phyloP scores from a whole-genome alignment of 768 basidiomycete genomes.

The Zangia roseola region DNA sequence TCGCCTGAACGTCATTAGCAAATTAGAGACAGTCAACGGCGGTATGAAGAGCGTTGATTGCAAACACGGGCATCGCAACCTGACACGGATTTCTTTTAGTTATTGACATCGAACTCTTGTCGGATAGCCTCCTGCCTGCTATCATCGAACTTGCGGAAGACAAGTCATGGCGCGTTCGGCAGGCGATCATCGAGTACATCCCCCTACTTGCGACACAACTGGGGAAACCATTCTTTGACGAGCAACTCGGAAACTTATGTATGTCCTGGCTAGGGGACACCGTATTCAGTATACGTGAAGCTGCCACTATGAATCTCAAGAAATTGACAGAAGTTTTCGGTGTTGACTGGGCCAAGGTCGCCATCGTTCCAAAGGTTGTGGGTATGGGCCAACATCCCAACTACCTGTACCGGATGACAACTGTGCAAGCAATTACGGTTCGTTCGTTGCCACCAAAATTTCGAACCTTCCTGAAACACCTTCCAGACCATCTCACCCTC shows the following conservation, averaged over 20 bases:
- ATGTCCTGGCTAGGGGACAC: constrained; percentile 99
- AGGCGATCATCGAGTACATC: constrained; percentile 99
- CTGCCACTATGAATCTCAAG: constrained; percentile 96
- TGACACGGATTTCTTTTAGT: constrained; percentile 47
- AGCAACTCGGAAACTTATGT: constrained; percentile 93
- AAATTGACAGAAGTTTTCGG: constrained; percentile 98
- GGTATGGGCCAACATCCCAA: constrained; percentile 97
- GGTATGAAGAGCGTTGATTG: constrained; percentile 48
- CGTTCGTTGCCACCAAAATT: constrained; percentile 23
- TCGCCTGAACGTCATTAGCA: constrained; percentile 95
- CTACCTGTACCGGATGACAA: constrained; percentile 98
- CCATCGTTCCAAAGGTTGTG: constrained; percentile 96
- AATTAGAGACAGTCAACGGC: constrained; percentile 91
- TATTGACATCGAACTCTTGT: constrained; percentile 95
- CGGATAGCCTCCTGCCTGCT: constrained; percentile 93
- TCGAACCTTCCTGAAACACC: constrained; percentile 7
- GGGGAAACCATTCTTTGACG: constrained; percentile 96
- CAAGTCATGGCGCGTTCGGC: constrained; percentile 99
- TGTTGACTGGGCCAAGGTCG: constrained; percentile 91
- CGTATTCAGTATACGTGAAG: constrained; percentile 96
- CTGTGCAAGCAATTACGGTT: constrained; percentile 97
- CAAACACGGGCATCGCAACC: neutral
- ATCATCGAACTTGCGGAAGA: constrained; percentile 98
- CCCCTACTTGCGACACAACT: constrained; percentile 98
- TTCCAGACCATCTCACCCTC: constrained; percentile 93